Evolutionary conservation across 2,329 filamentous ascomycete species (phyloP).

Genomic region (Fusarium odoratissimum): DNA sequence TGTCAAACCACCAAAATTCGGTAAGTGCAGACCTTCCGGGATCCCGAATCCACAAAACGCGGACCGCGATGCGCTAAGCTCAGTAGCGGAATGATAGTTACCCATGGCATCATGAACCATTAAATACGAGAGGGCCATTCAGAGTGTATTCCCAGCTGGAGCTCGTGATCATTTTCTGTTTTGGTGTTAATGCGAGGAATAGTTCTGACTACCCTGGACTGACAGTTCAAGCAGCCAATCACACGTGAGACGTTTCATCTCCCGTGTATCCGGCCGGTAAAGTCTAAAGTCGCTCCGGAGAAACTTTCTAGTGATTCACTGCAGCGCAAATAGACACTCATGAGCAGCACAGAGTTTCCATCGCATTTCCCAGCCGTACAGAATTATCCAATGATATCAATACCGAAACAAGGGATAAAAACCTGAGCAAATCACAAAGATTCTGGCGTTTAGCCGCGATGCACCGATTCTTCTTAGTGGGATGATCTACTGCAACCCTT

Average conservation of each 20-base stretch:
- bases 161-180: background rate
- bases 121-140: background rate
- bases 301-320: background rate
- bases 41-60: background rate
- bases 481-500: background rate
- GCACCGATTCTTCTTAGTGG: background rate
- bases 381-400: background rate
- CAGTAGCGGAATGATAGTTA: background rate
- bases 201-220: background rate
- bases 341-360: fast-evolving
- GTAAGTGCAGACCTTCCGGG: background rate
- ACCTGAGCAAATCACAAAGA: background rate
- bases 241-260: background rate
- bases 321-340: fast-evolving
- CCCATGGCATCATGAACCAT: background rate
- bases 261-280: background rate
- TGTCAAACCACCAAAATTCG: background rate
- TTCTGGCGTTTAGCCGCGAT: background rate
- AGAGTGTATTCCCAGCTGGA: background rate
- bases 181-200: background rate
- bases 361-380: background rate
- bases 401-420: background rate
- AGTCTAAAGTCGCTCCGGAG: fast-evolving
- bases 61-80: background rate
- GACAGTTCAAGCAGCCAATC: fast-evolving